Evolutionary conservation across 257 asterid species (phyloP), one percentile per base, ranked within the genome.

Genomic region (Scutellaria baicalensis): DNA sequence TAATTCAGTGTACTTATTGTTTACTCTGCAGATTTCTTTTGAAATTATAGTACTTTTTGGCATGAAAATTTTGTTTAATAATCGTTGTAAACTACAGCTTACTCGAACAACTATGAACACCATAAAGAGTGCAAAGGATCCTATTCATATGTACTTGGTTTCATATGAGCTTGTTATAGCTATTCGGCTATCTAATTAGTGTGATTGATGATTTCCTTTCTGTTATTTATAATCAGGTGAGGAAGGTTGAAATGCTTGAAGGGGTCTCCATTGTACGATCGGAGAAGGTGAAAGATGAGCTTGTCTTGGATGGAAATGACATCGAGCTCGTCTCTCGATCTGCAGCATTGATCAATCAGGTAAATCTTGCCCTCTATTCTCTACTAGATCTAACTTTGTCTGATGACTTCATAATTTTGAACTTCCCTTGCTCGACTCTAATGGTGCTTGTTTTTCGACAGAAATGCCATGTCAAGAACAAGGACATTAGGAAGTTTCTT

Each of bases 381-480:
- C 8, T 16, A 10, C 10, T 5, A 54, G 11, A 21, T 38, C 14
- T 6, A 16, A 1, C 35, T 51, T 14, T 5, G 1, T 49, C 6
- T 3, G 31, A 23, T 23, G 3, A 23, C 31, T 0, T 31, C 2
- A 3, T 8, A 10, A 0, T 20, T 66, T 38, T 11, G 8, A 12
- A 36, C 1, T n/a, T 40, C 0, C n/a, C 2, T 13, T 43, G 8
- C 11, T 12, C 14, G 0, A 42, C 36, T 14, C 6, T 16, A 36
- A 8, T 0, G 6, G 2, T 4, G 13, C n/a, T 1, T 5, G 0
- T 38, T 70, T 51, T 43, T 73, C 2, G 2, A 64, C 87, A 86
- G 95, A 88, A 88, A 88, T 90, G 95, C 76, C 95, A 86, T 75
- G 95, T 90, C 21, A 90, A 90, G 85, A 90, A 88, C 79, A 90